These are phyloP conservation scores for Cyclocybe aegerita DNA, from an alignment of 768 basidiomycete species.

Conservation along the genomic window DNA sequence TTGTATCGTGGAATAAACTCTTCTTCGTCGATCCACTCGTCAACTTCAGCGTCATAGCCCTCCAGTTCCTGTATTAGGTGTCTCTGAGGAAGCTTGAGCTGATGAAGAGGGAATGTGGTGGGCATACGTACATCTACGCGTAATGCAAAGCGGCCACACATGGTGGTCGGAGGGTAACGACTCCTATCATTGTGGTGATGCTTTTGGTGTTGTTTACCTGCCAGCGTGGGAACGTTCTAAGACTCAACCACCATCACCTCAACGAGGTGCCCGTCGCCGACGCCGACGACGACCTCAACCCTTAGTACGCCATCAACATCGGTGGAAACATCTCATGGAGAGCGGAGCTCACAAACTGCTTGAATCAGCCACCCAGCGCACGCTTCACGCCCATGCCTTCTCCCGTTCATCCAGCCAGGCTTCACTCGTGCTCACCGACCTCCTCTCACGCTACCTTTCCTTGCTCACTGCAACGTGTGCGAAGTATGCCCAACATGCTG, in stretches of 20 bases:
- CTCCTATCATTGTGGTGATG: neutral
- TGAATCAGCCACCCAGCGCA: conserved; percentile 65
- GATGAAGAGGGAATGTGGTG: neutral
- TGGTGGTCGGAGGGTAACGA: conserved; percentile 18
- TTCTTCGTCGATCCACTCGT: conserved; percentile 62
- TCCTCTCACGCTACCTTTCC: conserved; percentile 72
- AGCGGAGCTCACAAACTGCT: conserved; percentile 55
- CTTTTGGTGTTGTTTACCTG: neutral
- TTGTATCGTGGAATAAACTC: conserved; percentile 72
- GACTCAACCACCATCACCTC: neutral
- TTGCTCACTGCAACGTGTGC: conserved; percentile 67
- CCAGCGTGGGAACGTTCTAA: conserved; percentile 21
- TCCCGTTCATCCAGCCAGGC: conserved; percentile 76
- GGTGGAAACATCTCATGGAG: conserved; percentile 22
- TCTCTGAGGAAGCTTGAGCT: conserved; percentile 24
- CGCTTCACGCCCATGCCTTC: conserved; percentile 77
- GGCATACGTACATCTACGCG: conserved; percentile 39
- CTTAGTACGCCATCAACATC: conserved; percentile 10
- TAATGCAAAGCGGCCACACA: conserved; percentile 69
- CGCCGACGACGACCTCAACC: conserved; percentile 10
- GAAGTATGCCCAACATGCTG: conserved; percentile 74
- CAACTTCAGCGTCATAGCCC: conserved; percentile 43
- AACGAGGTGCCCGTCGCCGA: neutral
- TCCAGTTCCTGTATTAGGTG: conserved; percentile 42
- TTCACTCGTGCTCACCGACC: conserved; percentile 66